Evolutionary conservation across 106 monocot species (phyloP).

Genomic region (Dioscorea alata): DNA sequence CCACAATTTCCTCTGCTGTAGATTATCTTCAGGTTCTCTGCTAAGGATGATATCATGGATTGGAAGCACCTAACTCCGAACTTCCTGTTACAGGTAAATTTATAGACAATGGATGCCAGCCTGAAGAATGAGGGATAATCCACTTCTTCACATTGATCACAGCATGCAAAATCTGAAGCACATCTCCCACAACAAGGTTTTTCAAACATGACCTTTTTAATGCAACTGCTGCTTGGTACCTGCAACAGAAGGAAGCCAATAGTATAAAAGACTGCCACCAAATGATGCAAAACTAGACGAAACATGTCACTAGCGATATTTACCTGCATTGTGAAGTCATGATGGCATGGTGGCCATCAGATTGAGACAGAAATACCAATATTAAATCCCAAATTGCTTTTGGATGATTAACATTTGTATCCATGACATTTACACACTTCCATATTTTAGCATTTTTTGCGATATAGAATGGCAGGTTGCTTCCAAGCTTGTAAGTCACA

Average conservation of each 20-base stretch:
- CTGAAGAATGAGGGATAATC: conserved; percentile 48
- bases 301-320: too few relatives aligned
- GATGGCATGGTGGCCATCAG: conserved; percentile 25
- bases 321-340: conserved; percentile 53
- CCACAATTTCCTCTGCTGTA: too few relatives aligned
- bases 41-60: too few relatives aligned
- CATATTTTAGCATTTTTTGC: conserved; percentile 41
- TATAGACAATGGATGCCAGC: conserved; percentile 64
- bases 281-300: background rate
- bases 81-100: background rate
- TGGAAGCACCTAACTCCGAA: conserved; percentile 3
- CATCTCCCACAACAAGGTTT: conserved; percentile 38
- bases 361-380: conserved; percentile 29
- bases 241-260: conserved; percentile 6
- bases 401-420: conserved; percentile 37
- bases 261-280: background rate
- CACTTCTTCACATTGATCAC: conserved; percentile 45
- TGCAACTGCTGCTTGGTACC: conserved; percentile 64
- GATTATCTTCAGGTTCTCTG: too few relatives aligned
- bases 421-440: conserved; percentile 61
- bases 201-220: conserved; percentile 51
- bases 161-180: conserved; percentile 56
- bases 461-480: conserved; percentile 32
- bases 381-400: conserved; percentile 34
- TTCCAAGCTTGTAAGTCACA: conserved; percentile 39